Evolutionary conservation across 257 asterid species (phyloP), one percentile per base, ranked within the genome.

Genomic region (Schizonepeta tenuifolia): DNA sequence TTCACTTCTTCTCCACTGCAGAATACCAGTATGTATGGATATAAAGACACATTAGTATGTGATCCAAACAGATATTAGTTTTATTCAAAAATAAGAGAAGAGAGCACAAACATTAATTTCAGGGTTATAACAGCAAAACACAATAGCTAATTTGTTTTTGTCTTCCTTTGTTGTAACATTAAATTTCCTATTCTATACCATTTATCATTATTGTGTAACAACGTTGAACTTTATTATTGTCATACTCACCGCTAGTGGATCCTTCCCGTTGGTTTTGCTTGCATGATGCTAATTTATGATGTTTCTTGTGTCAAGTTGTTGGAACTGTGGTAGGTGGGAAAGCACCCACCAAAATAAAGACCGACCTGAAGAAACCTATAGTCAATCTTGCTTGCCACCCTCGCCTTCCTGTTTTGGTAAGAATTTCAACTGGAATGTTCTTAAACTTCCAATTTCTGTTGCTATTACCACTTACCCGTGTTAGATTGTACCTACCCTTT

Each of bases 381-480:
- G 99, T 92, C 73, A 92, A 95, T 82, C 95, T 95, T 73, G 97
- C 98, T 77, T 95, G 99, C 83, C 99, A 95, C 83, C 99, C 99
- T 74, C 99, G 99, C 69, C 97, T 92, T 64, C 99, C 98, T 63
- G 97, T 83, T 78, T 72, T 95, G 94, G 98, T 95, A 84, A 88
- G 79, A 17, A 33, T 63, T 79, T 74, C 38, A 57, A 56, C 47
- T 73, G 59, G 75, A 24, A 69, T 53, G 59, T 70, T 71, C 61
- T 63, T 67, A 46, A 54, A 36, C 26, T 31, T 31, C 57, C 58
- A 26, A 33, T 57, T 61, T 24, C 50, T 63, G 66, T 64, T 49
- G 56, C 68, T 58, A 50, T 33, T 50, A 28, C 15, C 47, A 53
- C 54, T 62, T 77, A 43, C 35, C 44, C 46, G 43, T 60, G 67